Evolutionary conservation across 2,329 filamentous ascomycete species (phyloP).

Genomic region (Bimuria novae-zelandiae): DNA sequence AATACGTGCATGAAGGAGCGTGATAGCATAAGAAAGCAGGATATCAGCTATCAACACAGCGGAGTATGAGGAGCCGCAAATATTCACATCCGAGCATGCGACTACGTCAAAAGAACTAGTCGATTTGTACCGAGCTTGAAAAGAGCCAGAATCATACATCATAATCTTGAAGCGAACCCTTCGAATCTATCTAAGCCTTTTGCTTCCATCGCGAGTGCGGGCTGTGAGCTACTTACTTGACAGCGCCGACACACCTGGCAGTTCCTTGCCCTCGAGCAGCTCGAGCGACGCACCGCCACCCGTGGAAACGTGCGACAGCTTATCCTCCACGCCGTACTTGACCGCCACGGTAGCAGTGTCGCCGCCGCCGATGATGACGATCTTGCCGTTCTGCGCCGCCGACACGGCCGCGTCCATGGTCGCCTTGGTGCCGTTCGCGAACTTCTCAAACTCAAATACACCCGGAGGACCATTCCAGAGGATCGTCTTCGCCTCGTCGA

Average conservation of each 20-base stretch:
- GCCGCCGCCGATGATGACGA: conserved; percentile 97
- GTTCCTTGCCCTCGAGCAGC: conserved; percentile 95
- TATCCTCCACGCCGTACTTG: conserved; percentile 94
- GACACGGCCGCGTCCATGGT: conserved; percentile 87
- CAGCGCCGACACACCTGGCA: conserved; percentile 90
- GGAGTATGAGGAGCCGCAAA: not conserved
- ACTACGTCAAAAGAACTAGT: conserved; percentile 14
- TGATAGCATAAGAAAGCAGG: not conserved
- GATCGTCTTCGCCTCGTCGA: conserved; percentile 89
- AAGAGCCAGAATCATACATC: conserved; percentile 37
- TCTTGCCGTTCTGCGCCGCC: conserved; percentile 82
- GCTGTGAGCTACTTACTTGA: conserved; percentile 67
- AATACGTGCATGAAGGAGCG: not conserved
- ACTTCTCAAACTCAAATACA: conserved; percentile 96
- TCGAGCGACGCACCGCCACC: conserved; percentile 95
- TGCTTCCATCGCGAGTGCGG: conserved; percentile 20
- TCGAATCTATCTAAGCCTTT: conserved; percentile 35
- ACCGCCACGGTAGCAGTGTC: conserved; percentile 97
- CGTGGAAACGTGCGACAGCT: conserved; percentile 97
- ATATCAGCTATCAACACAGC: not conserved
- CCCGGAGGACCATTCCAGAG: conserved; percentile 98
- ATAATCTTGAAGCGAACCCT: conserved; percentile 41
- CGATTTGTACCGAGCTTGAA: conserved; percentile 22
- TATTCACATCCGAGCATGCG: conserved; percentile 16
- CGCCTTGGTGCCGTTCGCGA: conserved; percentile 88